Percentiles rank a stretch among this genome's conserved stretches.
These are phyloP conservation scores for Boletus sp. DNA, from an alignment of 768 basidiomycete species.

Conservation along the genomic window DNA sequence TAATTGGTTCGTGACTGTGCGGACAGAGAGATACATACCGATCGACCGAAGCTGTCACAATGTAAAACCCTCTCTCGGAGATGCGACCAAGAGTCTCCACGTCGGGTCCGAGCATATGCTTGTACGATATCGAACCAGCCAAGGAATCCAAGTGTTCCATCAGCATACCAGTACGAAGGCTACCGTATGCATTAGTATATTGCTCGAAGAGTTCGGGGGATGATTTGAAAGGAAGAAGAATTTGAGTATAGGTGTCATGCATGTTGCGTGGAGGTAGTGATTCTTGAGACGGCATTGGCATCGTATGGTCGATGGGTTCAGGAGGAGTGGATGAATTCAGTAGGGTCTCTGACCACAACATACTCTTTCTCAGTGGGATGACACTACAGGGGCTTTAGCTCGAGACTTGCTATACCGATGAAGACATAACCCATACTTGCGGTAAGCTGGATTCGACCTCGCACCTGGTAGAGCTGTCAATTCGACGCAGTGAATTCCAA, in stretches of 20 bases:
- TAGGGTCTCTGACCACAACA: conserved; percentile 60
- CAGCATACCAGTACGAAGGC: conserved; percentile 68
- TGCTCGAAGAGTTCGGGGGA: conserved; percentile 58
- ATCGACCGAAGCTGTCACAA: conserved; percentile 84
- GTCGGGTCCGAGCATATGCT: conserved; percentile 71
- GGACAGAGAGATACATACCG: conserved; percentile 37
- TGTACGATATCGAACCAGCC: conserved; percentile 83
- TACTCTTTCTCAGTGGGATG: conserved; percentile 53
- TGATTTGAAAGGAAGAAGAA: conserved; percentile 62
- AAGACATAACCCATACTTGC: conserved; percentile 38
- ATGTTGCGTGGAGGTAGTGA: conserved; percentile 50
- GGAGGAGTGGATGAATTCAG: conserved; percentile 36
- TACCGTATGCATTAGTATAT: conserved; percentile 70
- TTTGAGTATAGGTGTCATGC: conserved; percentile 71
- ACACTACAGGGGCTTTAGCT: conserved; percentile 37
- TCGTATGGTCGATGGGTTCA: conserved; percentile 11
- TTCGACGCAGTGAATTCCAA: background rate
- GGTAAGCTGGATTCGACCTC: conserved; percentile 51
- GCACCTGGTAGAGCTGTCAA: conserved; percentile 35
- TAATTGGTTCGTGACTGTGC: background rate
- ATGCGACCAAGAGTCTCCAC: conserved; percentile 55
- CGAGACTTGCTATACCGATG: background rate
- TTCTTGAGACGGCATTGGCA: conserved; percentile 15
- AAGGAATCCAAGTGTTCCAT: conserved; percentile 83
- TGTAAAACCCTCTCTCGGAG: conserved; percentile 68